phyloP scores from a whole-genome alignment of 345 rosid species.

The Triadica sebifera region DNA sequence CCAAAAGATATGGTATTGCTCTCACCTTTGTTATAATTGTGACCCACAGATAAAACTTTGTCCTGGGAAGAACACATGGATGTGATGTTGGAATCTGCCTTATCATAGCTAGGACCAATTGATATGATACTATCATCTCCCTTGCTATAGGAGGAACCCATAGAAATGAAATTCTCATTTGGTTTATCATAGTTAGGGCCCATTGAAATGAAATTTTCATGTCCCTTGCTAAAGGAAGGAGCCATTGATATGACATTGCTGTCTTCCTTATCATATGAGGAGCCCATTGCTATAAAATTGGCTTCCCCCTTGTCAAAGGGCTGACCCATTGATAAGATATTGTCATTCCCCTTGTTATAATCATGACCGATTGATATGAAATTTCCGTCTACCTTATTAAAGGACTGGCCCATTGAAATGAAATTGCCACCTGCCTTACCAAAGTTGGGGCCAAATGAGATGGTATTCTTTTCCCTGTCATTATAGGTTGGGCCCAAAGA shows the following conservation, averaged over 20 bases:
- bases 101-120: slow-evolving; percentile 25
- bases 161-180: slow-evolving; percentile 37
- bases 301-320: slow-evolving; percentile 37
- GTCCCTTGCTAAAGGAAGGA: slow-evolving; percentile 34
- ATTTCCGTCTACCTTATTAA: slow-evolving; percentile 30
- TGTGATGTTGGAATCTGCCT: slow-evolving; percentile 26
- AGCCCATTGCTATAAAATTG: slow-evolving; percentile 24
- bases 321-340: slow-evolving; percentile 41
- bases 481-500: slow-evolving; percentile 27
- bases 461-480: slow-evolving; percentile 21
- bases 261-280: slow-evolving; percentile 12
- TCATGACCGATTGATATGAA: slow-evolving; percentile 36
- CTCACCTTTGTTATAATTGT: slow-evolving; percentile 38
- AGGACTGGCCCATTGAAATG: slow-evolving; percentile 17
- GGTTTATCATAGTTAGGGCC: slow-evolving; percentile 31
- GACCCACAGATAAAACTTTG: slow-evolving; percentile 43
- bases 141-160: slow-evolving; percentile 34
- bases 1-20: slow-evolving; percentile 43
- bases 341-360: slow-evolving; percentile 35
- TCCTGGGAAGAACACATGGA: slow-evolving; percentile 27
- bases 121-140: slow-evolving; percentile 31
- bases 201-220: slow-evolving; percentile 34
- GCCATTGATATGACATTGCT: slow-evolving; percentile 29
- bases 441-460: slow-evolving; percentile 27
- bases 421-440: slow-evolving; percentile 28